phyloP scores from a whole-genome alignment of 106 monocot genomes.

The Platanthera zijinensis region DNA sequence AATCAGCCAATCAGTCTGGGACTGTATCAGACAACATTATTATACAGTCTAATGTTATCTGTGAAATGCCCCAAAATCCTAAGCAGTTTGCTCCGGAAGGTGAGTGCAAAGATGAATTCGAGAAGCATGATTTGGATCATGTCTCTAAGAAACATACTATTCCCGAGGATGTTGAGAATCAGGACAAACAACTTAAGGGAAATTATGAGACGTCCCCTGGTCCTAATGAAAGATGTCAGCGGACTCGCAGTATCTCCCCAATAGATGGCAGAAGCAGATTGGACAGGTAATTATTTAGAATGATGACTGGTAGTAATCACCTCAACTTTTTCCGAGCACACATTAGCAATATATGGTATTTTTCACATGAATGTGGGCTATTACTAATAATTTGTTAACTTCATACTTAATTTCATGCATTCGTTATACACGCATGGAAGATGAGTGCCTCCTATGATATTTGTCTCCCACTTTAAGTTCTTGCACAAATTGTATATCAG shows the following conservation, averaged over 20 bases:
- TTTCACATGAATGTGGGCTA: neutral
- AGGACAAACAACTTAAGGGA: conserved; percentile 5
- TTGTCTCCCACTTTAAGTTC: neutral
- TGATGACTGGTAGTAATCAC: neutral
- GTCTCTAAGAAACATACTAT: neutral
- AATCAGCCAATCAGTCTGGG: neutral
- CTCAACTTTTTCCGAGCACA: neutral
- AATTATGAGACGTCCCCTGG: conserved; percentile 18
- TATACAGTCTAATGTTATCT: conserved; percentile 4
- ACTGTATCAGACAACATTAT: neutral
- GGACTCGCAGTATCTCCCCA: conserved; percentile 32
- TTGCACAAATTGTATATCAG: neutral
- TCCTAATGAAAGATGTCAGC: conserved; percentile 15
- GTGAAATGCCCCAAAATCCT: neutral
- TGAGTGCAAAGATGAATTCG: conserved; percentile 6
- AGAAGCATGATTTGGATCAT: conserved; percentile 8
- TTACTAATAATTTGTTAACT: neutral
- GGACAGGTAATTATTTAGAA: conserved; percentile 27
- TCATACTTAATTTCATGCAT: neutral
- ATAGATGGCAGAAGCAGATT: conserved; percentile 25
- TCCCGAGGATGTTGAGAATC: conserved; percentile 4
- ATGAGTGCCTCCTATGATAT: neutral
- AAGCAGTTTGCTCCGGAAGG: conserved; percentile 3
- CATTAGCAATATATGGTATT: neutral
- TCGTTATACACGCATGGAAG: neutral